Conservation (phyloP, 352 stramenopile species). For the Globisporangium iwayamae region DNA sequence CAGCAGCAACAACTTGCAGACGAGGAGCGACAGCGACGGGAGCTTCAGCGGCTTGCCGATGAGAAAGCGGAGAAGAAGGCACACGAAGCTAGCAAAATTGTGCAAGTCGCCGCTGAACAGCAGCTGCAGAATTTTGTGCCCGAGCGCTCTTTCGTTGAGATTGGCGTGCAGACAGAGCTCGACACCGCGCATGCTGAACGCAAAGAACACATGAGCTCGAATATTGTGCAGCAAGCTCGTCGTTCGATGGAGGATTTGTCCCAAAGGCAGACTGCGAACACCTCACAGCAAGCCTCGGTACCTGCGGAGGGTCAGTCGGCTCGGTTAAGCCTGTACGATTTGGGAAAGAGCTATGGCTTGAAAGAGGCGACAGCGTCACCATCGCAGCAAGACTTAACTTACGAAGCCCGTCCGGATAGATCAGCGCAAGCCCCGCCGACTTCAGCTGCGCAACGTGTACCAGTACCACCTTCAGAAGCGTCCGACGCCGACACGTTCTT, state of each 20-base stretch:
- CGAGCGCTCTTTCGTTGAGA: slow-evolving; percentile 6
- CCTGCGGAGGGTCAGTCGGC: slow-evolving; percentile 18
- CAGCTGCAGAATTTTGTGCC: neutral
- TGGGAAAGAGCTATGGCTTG: slow-evolving; percentile 30
- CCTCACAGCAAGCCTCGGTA: neutral
- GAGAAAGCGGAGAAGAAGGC: neutral
- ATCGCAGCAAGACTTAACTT: neutral
- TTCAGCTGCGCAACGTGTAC: neutral
- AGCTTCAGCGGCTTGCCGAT: neutral
- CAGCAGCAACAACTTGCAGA: slow-evolving; percentile 4
- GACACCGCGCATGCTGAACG: neutral
- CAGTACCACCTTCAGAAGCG: slow-evolving; percentile 1
- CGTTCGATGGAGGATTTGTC: neutral
- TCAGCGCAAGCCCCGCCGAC: neutral
- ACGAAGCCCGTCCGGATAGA: neutral
- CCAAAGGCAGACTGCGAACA: neutral
- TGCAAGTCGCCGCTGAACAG: neutral
- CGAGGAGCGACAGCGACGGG: slow-evolving; percentile 5
- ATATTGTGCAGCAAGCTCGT: neutral
- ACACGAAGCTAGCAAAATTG: neutral
- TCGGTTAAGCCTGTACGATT: slow-evolving; percentile 39
- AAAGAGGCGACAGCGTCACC: neutral
- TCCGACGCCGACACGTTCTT: slow-evolving; percentile 19
- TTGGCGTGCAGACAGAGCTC: slow-evolving; percentile 14
- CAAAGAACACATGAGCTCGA: neutral